Percentiles rank a stretch among this genome's conserved stretches.
Conservation (phyloP, 352 stramenopile species). For the Phytophthora tentaculata region DNA sequence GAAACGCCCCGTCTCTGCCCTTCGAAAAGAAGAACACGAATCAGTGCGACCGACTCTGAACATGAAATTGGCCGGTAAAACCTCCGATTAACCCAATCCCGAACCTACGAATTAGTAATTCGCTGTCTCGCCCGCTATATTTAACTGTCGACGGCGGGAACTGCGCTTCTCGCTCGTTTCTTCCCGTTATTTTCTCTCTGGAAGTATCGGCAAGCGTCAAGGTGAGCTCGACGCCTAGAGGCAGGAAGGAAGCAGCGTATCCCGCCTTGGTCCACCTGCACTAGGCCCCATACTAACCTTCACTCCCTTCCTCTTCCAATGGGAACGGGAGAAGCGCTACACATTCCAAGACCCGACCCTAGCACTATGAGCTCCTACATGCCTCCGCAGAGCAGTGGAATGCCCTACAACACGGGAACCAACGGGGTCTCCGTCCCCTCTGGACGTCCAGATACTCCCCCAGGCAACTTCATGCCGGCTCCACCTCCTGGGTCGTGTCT, state of each 20-base stretch:
- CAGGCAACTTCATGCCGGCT: conserved; percentile 21
- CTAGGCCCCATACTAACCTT: background rate
- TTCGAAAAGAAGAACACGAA: conserved; percentile 31
- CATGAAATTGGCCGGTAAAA: conserved; percentile 4
- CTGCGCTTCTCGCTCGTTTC: conserved; percentile 33
- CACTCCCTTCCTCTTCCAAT: conserved; percentile 11
- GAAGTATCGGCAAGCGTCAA: conserved; percentile 26
- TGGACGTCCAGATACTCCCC: conserved; percentile 7
- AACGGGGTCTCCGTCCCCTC: background rate
- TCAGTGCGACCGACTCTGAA: background rate
- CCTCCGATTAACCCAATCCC: background rate
- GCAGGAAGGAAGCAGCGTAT: background rate
- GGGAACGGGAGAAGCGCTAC: conserved; percentile 45
- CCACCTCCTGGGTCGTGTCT: conserved; percentile 35
- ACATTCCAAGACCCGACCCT: conserved; percentile 24
- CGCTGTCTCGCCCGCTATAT: conserved; percentile 15
- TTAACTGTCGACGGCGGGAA: conserved; percentile 23
- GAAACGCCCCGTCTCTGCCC: conserved; percentile 1
- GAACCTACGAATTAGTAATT: conserved; percentile 27
- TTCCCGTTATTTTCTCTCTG: conserved; percentile 47
- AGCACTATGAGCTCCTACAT: conserved; percentile 35
- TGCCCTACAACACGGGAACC: conserved; percentile 21
- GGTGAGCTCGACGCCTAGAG: conserved; percentile 2
- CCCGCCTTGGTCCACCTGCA: conserved; percentile 1
- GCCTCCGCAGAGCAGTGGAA: conserved; percentile 22